phyloP scores from a whole-genome alignment of 169 alveolate genomes.

The Cryptosporidium viatorum region DNA sequence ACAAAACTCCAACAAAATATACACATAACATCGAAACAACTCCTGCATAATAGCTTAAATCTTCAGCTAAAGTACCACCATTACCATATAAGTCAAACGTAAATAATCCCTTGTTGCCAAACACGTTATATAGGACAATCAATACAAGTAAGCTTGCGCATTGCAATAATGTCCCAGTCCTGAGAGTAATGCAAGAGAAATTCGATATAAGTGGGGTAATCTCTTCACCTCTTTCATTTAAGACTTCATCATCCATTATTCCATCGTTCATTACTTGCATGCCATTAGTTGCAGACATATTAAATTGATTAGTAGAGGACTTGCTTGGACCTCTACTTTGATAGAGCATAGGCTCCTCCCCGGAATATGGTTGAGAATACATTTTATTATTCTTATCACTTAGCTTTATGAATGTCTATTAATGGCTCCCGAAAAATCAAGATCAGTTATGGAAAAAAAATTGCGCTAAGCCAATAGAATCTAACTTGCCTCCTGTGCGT shows the following conservation, averaged over 20 bases:
- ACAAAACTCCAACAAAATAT: constrained; percentile 42
- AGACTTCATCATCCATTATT: constrained; percentile 54
- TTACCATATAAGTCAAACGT: constrained; percentile 62
- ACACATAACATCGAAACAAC: constrained; percentile 58
- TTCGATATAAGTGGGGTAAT: constrained; percentile 56
- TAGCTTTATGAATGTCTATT: not conserved
- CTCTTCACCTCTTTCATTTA: constrained; percentile 71
- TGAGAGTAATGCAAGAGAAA: constrained; percentile 51
- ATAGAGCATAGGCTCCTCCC: constrained; percentile 72
- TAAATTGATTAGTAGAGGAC: constrained; percentile 29
- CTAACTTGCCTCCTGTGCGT: constrained; percentile 24
- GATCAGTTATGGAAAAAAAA: not conserved
- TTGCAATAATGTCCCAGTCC: constrained; percentile 53
- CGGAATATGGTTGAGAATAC: constrained; percentile 50
- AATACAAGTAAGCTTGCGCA: constrained; percentile 36
- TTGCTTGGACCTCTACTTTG: constrained; percentile 51
- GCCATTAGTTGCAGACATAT: constrained; percentile 56
- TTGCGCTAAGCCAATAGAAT: constrained; percentile 5
- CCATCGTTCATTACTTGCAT: constrained; percentile 74
- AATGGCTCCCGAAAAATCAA: not conserved
- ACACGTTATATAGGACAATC: constrained; percentile 28
- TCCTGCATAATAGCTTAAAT: constrained; percentile 71
- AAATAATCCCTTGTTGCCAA: constrained; percentile 50
- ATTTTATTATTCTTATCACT: constrained; percentile 19
- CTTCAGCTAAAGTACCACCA: constrained; percentile 66